phyloP scores from a whole-genome alignment of 1,284 basidiomycete genomes.

The Trametes polyzona region DNA sequence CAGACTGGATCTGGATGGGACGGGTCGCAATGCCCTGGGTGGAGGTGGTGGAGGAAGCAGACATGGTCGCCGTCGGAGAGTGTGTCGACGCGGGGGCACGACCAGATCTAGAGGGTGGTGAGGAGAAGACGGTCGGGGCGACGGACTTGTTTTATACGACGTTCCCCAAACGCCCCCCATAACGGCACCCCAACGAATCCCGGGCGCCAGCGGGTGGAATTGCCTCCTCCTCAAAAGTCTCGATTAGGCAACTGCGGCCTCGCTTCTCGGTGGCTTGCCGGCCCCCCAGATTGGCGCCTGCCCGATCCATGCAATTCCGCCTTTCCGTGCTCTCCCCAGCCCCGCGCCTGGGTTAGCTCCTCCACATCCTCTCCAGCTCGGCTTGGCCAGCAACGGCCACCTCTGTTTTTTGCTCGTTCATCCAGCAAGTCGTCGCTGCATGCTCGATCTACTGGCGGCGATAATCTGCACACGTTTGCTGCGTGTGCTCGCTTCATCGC shows the following conservation, averaged over 20 bases:
- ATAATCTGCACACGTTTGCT: slow-evolving; percentile 12
- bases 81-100: slow-evolving; percentile 27
- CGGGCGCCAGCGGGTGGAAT: slow-evolving; percentile 15
- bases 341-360: neutral
- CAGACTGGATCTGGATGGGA: slow-evolving; percentile 65
- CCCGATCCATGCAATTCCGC: slow-evolving; percentile 12
- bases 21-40: slow-evolving; percentile 52
- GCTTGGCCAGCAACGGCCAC: neutral
- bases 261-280: neutral
- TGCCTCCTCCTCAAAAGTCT: slow-evolving; percentile 21
- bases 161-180: slow-evolving; percentile 25
- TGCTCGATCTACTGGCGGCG: too few relatives aligned
- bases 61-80: slow-evolving; percentile 32
- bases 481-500: slow-evolving; percentile 23
- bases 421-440: neutral
- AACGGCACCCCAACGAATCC: slow-evolving; percentile 26
- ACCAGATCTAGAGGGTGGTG: slow-evolving; percentile 22
- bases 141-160: slow-evolving; percentile 19
- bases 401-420: neutral
- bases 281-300: slow-evolving; percentile 16
- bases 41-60: slow-evolving; percentile 26
- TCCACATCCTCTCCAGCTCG: neutral
- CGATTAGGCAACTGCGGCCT: slow-evolving; percentile 9
- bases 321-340: slow-evolving; percentile 13
- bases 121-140: slow-evolving; percentile 12